Base-by-base conservation (phyloP, 2,329 filamentous ascomycete genomes). In the Xylaria digitata region DNA sequence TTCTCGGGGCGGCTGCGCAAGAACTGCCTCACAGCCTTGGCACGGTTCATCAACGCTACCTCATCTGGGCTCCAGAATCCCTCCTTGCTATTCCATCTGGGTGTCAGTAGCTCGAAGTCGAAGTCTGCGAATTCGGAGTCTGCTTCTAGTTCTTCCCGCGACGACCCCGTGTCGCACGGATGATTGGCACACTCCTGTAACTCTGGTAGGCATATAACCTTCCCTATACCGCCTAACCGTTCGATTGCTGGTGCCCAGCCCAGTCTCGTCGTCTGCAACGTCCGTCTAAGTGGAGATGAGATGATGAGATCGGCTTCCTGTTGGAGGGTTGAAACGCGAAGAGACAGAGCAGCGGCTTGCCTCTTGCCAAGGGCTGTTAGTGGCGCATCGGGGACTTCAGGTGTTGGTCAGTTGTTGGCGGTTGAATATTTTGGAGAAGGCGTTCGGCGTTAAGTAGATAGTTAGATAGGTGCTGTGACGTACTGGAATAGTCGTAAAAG, bases 101-200 rank as follows among this genome's bases (percentile, higher is more conserved):
- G 65, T 1, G 67, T 69, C 61, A 76, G 67, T 7, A 65, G 68
- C 30, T 61, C 54, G 32, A 76, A 67, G 58, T 76, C 66, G 57
- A 75, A 72, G 1, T 52, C 70, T 2, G 71, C 71, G 57, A 78
- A 75, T 61, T 71, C 70, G 8, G 72, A 68, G 53, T 76, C 73
- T n/a, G 66, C 64, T 60, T 74, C 72, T 6, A 78, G 69, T 32
- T 48, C 61, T 19, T 67, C 70, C 15, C 70, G 70, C 9, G 63
- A n/a, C 15, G 72, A 75, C 5, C 77, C 77, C 45, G 76, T 78
- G 71, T 78, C 76, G 69, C 77, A 78, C 13, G 74, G 74, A 48
- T 72, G 48, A 5, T 54, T 61, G 43, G 74, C 74, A 50, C 71
- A 72, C 61, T 78, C 77, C 48, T 79, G 78, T 9, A 78, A 73